These are phyloP conservation scores for Colletotrichum sublineola DNA, from an alignment of 2,329 filamentous ascomycete genomes.

Conservation along the genomic window DNA sequence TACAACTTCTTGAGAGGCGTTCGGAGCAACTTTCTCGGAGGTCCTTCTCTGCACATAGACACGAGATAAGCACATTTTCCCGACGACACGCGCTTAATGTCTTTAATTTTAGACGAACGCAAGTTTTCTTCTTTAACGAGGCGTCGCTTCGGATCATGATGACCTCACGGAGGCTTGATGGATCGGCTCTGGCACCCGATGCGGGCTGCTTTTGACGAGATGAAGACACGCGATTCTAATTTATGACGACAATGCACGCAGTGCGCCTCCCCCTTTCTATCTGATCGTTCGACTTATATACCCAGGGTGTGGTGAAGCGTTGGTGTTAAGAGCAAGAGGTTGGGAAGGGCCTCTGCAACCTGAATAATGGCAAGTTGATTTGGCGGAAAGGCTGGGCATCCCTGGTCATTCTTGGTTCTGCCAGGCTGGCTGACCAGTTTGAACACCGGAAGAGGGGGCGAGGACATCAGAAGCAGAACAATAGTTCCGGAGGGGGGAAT, in stretches of 20 bases:
- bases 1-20: conserved; percentile 34
- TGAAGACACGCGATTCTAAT: conserved; percentile 46
- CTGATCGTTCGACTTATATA: conserved; percentile 57
- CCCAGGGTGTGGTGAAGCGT: conserved; percentile 49
- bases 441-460: not conserved
- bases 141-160: conserved; percentile 44
- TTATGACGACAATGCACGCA: conserved; percentile 46
- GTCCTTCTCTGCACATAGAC: conserved; percentile 48
- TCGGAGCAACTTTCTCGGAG: conserved; percentile 28
- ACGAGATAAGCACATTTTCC: conserved; percentile 48
- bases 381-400: not conserved
- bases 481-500: conserved; percentile 5
- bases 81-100: conserved; percentile 54
- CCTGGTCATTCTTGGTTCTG: not conserved
- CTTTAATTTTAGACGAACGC: conserved; percentile 49
- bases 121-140: conserved; percentile 46
- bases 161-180: conserved; percentile 20
- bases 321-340: conserved; percentile 48
- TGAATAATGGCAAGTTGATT: conserved; percentile 43
- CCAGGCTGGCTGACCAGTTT: not conserved
- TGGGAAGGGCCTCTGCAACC: conserved; percentile 48
- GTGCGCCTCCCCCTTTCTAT: conserved; percentile 51
- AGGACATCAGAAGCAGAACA: not conserved
- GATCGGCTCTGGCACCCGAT: conserved; percentile 19
- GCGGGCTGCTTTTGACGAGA: conserved; percentile 38